phyloP scores from a whole-genome alignment of 768 basidiomycete genomes.

The Leccinum subtestaceum region DNA sequence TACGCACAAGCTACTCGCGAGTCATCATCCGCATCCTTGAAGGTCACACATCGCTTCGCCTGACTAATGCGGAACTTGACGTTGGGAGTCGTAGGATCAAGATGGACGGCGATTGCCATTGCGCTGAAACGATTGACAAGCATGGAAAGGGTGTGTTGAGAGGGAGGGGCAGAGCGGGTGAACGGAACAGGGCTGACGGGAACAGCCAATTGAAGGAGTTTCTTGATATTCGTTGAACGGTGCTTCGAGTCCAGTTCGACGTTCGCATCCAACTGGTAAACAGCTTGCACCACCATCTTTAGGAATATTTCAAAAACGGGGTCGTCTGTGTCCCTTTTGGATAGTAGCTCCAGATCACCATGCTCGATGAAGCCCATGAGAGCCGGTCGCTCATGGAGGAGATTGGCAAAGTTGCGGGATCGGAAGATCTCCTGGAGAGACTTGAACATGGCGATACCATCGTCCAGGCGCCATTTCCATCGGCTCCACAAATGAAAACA shows the following conservation, averaged over 20 bases:
- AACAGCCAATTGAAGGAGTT: slow-evolving; percentile 67
- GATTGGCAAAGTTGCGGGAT: slow-evolving; percentile 70
- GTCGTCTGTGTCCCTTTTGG: slow-evolving; percentile 51
- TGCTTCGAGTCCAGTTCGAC: slow-evolving; percentile 33
- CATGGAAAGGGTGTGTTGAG: slow-evolving; percentile 60
- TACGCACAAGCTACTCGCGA: slow-evolving; percentile 73
- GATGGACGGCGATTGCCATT: slow-evolving; percentile 63
- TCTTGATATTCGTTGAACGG: slow-evolving; percentile 49
- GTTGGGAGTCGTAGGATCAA: slow-evolving; percentile 53
- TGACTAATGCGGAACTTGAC: slow-evolving; percentile 56
- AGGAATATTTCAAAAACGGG: slow-evolving; percentile 78
- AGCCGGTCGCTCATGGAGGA: slow-evolving; percentile 57
- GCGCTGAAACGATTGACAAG: slow-evolving; percentile 81
- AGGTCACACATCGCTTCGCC: slow-evolving; percentile 64
- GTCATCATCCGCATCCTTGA: slow-evolving; percentile 58
- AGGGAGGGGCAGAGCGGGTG: slow-evolving; percentile 49
- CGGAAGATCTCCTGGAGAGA: slow-evolving; percentile 71
- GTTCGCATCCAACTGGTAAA: slow-evolving; percentile 31
- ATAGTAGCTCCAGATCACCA: slow-evolving; percentile 52
- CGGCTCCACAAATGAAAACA: slow-evolving; percentile 68
- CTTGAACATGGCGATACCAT: slow-evolving; percentile 56
- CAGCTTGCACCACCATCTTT: slow-evolving; percentile 72
- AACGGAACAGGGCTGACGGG: slow-evolving; percentile 72
- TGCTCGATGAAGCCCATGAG: slow-evolving; percentile 71
- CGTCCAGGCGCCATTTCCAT: slow-evolving; percentile 76